These are phyloP conservation scores for Centella asiatica DNA, from an alignment of 129 eudicot genomes.

Conservation along the genomic window DNA sequence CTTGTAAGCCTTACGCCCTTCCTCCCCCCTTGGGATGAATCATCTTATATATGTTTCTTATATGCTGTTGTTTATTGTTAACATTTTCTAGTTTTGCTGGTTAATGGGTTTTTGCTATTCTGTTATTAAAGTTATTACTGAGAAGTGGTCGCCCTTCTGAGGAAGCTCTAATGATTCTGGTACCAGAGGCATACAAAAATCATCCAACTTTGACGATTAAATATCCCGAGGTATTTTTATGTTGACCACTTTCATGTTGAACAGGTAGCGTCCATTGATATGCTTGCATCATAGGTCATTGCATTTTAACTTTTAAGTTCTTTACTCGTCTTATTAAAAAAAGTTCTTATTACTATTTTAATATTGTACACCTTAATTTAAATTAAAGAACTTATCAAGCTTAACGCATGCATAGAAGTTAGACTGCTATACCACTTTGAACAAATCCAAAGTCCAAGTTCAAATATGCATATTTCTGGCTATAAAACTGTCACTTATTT, in stretches of 20 bases:
- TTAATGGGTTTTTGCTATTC: slow-evolving; percentile 14
- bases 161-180: slow-evolving; percentile 99
- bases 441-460: no score
- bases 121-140: slow-evolving; percentile 66
- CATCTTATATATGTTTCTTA: neutral
- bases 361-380: neutral
- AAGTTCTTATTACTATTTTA: neutral
- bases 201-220: slow-evolving; percentile 88
- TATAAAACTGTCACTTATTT: no score
- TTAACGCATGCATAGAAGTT: neutral
- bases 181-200: slow-evolving; percentile 98
- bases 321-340: neutral
- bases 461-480: neutral
- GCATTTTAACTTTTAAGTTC: neutral
- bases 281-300: neutral
- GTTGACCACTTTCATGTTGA: neutral
- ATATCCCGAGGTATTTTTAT: slow-evolving; percentile 88
- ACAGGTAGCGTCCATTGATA: neutral
- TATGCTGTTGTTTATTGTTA: neutral
- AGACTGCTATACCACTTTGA: no score
- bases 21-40: neutral
- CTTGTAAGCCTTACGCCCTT: neutral
- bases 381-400: neutral
- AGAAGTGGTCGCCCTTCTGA: slow-evolving; percentile 96
- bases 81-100: neutral